Base-by-base conservation (phyloP, 306 rosid species). In the Benincasa hispida region DNA sequence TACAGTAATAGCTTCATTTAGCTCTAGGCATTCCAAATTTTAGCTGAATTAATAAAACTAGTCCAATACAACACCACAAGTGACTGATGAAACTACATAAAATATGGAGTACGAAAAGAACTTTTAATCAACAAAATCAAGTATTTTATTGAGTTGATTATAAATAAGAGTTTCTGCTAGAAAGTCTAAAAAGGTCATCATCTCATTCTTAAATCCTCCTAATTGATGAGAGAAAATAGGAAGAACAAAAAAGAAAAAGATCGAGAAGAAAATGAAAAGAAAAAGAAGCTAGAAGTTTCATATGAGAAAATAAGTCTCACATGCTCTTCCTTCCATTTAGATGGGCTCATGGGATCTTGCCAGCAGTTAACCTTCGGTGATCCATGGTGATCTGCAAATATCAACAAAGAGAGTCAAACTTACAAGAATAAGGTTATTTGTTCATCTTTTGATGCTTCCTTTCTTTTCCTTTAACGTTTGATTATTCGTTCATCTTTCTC, bases 311-410 rank as follows among this genome's bases (percentile, higher is more conserved):
- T 24, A 72, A 72, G 50, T 83, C 98, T 87, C 79, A 95, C 98
- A 72, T 95, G 99, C 86, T 95, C 99, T 79, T 95, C 98, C 93
- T 95, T 95, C 99, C 99, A 95, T 80, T 89, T 87, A 51, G 98
- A 84, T 66, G 99, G 99, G 85, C 86, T 92, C 92, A 79, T 54
- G 76, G 99, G 99, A 83, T 95, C 99, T 75, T 84, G 41, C 99
- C 98, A 95, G 41, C 62, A 55, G 77, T 84, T 88, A 85, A 95
- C 83, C 87, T 32, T 92, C 19, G 97, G 84, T 6, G 98, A 78
- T 4, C 93, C 98, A 88, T 95, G 92, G 82, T 79, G 93, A 87
- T 92, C 99, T 95, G 89, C 85, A 85, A 81, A 61, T 63, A 76
- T 58, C 39, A 45, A 32, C 45, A 19, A 75, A 35, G 74, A 34